Conservation (phyloP, 768 basidiomycete species). For the Mycena floridula region DNA sequence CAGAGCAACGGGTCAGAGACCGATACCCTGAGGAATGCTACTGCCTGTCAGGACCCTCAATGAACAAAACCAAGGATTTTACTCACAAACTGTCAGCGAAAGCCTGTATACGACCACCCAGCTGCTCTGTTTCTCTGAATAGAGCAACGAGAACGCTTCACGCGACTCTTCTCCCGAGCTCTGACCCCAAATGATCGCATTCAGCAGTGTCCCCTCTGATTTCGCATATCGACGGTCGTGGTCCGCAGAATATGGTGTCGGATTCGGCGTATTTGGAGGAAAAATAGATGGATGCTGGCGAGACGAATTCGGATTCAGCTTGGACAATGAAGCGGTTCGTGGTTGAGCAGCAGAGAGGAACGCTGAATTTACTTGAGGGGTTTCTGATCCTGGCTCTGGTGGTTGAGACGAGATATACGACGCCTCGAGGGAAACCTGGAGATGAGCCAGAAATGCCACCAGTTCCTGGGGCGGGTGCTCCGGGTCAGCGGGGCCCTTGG, state of each 20-base stretch:
- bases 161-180: slow-evolving; percentile 33
- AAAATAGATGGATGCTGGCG: slow-evolving; percentile 59
- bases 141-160: slow-evolving; percentile 61
- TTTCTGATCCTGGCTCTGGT: slow-evolving; percentile 22
- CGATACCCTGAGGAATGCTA: slow-evolving; percentile 71
- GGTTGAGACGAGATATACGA: slow-evolving; percentile 63
- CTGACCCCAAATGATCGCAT: slow-evolving; percentile 74
- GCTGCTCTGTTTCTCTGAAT: slow-evolving; percentile 48
- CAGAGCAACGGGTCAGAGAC: slow-evolving; percentile 74
- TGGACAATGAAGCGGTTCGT: slow-evolving; percentile 42
- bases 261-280: slow-evolving; percentile 81
- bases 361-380: slow-evolving; percentile 31
- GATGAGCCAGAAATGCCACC: slow-evolving; percentile 56
- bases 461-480: slow-evolving; percentile 38
- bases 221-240: slow-evolving; percentile 72
- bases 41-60: neutral
- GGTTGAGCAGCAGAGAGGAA: slow-evolving; percentile 44
- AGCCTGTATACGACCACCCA: slow-evolving; percentile 85
- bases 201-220: slow-evolving; percentile 70
- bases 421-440: slow-evolving; percentile 77
- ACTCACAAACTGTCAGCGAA: slow-evolving; percentile 74
- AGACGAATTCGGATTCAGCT: slow-evolving; percentile 28
- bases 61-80: neutral
- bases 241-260: slow-evolving; percentile 67
- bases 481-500: slow-evolving; percentile 23